These are phyloP conservation scores for Corylus heterophylla DNA, from an alignment of 306 rosid species.

Conservation along the genomic window DNA sequence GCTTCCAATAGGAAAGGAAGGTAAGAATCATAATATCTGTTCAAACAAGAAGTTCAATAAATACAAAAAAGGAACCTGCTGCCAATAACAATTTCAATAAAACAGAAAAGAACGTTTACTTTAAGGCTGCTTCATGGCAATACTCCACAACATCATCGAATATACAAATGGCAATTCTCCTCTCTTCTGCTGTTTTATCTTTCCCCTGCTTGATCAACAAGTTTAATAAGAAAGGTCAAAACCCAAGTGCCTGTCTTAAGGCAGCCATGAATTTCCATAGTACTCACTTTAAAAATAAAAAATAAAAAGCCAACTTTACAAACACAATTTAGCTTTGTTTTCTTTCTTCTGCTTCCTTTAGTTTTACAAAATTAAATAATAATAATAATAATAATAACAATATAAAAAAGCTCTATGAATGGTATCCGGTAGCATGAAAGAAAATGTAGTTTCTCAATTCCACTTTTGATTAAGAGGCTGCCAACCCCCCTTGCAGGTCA, in stretches of 20 bases:
- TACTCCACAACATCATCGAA: conserved; percentile 98
- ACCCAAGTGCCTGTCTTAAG: background rate
- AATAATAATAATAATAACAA: too few species aligned
- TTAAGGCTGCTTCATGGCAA: conserved; percentile 87
- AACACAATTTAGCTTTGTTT: background rate
- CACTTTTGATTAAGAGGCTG: background rate
- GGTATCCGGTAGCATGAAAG: background rate
- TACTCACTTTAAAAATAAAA: background rate
- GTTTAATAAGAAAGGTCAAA: background rate
- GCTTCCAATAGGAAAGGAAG: conserved; percentile 97
- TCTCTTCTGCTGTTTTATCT: conserved; percentile 91
- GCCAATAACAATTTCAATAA: conserved; percentile 11
- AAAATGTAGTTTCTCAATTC: background rate
- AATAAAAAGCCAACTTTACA: background rate
- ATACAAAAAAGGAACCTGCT: conserved; percentile 1
- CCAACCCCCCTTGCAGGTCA: background rate
- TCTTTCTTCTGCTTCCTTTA: background rate
- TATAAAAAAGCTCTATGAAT: background rate
- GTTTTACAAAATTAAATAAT: too few species aligned
- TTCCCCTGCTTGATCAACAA: conserved; percentile 58
- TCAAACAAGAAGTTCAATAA: conserved; percentile 17
- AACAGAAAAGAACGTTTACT: conserved; percentile 45
- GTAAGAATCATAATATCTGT: conserved; percentile 84
- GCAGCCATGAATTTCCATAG: conserved; percentile 4
- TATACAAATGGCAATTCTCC: conserved; percentile 91